Evolutionary conservation across 2,329 filamentous ascomycete species (phyloP).

Genomic region (Penicillium olsonii): DNA sequence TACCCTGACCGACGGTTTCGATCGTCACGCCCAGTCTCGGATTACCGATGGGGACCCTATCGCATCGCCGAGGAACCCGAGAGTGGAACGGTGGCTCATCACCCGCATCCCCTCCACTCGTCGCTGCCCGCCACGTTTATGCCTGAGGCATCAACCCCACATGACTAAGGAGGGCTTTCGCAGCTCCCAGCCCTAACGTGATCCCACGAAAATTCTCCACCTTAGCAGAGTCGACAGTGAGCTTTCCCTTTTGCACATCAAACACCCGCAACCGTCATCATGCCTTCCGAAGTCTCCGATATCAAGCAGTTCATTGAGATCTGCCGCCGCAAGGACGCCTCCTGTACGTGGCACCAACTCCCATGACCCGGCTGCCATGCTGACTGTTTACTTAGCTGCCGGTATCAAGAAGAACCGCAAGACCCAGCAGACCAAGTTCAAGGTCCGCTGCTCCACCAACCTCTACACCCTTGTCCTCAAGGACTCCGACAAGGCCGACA

Average conservation of each 20-base stretch:
- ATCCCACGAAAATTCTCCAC: slow-evolving; percentile 16
- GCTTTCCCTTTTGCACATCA: slow-evolving; percentile 20
- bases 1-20: not conserved
- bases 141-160: slow-evolving; percentile 8
- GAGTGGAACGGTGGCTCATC: not conserved
- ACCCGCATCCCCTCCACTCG: not conserved
- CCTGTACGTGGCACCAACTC: slow-evolving; percentile 70
- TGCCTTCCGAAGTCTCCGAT: slow-evolving; percentile 97
- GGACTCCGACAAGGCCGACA: slow-evolving; percentile 99
- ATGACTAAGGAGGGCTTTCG: slow-evolving; percentile 23
- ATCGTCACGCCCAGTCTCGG: not conserved
- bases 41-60: not conserved
- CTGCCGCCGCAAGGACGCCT: slow-evolving; percentile 98
- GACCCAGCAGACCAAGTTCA: slow-evolving; percentile 97
- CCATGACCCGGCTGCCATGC: slow-evolving; percentile 7
- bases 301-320: slow-evolving; percentile 99
- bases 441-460: slow-evolving; percentile 96
- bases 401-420: slow-evolving; percentile 96
- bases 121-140: slow-evolving; percentile 4
- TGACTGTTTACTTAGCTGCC: slow-evolving; percentile 60
- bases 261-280: slow-evolving; percentile 58
- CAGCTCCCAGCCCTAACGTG: slow-evolving; percentile 26
- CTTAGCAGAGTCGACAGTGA: slow-evolving; percentile 18
- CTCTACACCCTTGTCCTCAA: slow-evolving; percentile 98
- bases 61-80: slow-evolving; percentile 7